phyloP scores from a whole-genome alignment of 1,139 yeast species.

The Yarrowia galli region DNA sequence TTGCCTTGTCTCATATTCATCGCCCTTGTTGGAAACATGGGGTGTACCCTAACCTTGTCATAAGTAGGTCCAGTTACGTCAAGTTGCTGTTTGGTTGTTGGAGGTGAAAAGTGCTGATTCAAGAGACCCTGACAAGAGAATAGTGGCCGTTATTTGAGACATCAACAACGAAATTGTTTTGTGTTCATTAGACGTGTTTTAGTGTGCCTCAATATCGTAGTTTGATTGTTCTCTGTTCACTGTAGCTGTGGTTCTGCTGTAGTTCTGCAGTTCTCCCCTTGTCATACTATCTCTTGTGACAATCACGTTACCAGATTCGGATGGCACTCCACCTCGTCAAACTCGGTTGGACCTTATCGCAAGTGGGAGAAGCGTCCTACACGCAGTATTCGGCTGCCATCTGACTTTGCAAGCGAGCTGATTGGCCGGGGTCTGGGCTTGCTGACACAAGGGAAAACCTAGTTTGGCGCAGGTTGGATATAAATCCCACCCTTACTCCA shows the following conservation, averaged over 20 bases:
- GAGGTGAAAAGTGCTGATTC: too few relatives aligned
- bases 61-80: not conserved
- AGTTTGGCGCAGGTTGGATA: constrained; percentile 20
- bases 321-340: too few relatives aligned
- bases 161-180: too few relatives aligned
- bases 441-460: constrained; percentile 18
- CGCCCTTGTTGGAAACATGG: not conserved
- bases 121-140: too few relatives aligned
- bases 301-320: constrained; percentile 5
- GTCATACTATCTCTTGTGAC: not conserved
- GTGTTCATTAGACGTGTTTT: too few relatives aligned
- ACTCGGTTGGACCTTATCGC: constrained; percentile 9
- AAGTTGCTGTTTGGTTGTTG: not conserved
- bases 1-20: too few relatives aligned
- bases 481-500: constrained; percentile 13
- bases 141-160: too few relatives aligned
- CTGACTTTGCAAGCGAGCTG: constrained; percentile 7
- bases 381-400: constrained; percentile 13
- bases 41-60: constrained; percentile 12
- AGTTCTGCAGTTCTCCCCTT: too few relatives aligned
- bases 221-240: too few relatives aligned
- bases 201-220: too few relatives aligned
- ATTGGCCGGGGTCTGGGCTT: constrained; percentile 7
- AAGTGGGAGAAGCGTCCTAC: not conserved
- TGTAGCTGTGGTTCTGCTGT: too few relatives aligned